Conservation (phyloP, 2,329 filamentous ascomycete species). For the Alternaria sp. region DNA sequence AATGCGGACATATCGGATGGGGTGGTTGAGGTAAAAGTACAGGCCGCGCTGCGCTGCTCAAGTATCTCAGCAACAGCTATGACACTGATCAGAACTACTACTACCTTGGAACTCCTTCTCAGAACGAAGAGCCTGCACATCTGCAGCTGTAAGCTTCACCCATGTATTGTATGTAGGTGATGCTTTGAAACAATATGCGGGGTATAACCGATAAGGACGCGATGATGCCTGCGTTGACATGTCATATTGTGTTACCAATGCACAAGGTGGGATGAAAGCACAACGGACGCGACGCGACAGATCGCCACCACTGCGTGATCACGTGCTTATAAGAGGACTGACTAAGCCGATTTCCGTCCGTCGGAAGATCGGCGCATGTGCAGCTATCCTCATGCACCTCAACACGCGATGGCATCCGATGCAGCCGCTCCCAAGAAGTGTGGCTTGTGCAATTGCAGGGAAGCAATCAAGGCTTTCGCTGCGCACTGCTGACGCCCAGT, state of each 20-base stretch:
- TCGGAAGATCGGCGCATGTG: conserved; percentile 35
- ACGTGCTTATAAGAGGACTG: not conserved
- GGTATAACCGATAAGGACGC: conserved; percentile 57
- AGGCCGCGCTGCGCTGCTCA: conserved; percentile 59
- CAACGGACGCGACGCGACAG: conserved; percentile 26
- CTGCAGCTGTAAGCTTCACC: conserved; percentile 67
- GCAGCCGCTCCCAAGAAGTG: conserved; percentile 37
- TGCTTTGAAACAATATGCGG: conserved; percentile 66
- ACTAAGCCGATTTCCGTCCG: conserved; percentile 1
- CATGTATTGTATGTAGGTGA: conserved; percentile 70
- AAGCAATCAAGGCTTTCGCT: conserved; percentile 36
- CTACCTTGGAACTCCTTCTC: conserved; percentile 63
- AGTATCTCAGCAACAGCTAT: not conserved
- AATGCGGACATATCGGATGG: conserved; percentile 58
- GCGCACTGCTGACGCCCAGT: conserved; percentile 13
- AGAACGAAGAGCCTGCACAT: conserved; percentile 63
- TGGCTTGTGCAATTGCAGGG: conserved; percentile 22
- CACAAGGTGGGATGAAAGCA: conserved; percentile 14
- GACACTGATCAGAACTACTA: not conserved
- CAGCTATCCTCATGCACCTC: conserved; percentile 25
- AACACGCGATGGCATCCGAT: conserved; percentile 32
- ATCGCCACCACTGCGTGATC: conserved; percentile 19
- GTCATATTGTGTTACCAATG: conserved; percentile 39
- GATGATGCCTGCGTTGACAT: conserved; percentile 37
- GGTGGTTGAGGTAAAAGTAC: conserved; percentile 65